Evolutionary conservation across 2,329 filamentous ascomycete genomes (phyloP).

Genomic region (Fusarium phyllophilum): DNA sequence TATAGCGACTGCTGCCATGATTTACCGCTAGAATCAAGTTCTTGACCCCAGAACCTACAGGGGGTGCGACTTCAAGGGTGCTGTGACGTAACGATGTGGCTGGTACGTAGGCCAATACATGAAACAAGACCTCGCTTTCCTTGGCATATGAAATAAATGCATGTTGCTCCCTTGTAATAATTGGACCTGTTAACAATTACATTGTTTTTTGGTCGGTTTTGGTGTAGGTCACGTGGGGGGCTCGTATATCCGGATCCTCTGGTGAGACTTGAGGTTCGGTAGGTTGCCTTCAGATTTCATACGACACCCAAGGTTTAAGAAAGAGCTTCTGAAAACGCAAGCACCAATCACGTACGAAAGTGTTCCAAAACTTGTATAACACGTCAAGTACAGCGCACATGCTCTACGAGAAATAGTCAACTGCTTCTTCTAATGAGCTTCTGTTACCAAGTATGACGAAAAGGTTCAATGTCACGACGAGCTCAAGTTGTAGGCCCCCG

Average conservation of each 20-base stretch:
- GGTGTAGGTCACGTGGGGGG: not conserved
- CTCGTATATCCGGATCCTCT: not conserved
- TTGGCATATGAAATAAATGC: not conserved
- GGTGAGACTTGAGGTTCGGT: not conserved
- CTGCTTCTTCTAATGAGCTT: not conserved
- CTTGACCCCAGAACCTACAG: not conserved
- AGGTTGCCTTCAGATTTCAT: not conserved
- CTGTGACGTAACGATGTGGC: constrained; percentile 18
- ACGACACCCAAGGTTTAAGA: not conserved
- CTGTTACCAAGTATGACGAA: not conserved
- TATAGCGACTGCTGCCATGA: constrained; percentile 28
- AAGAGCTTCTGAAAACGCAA: not conserved
- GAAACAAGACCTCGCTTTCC: not conserved
- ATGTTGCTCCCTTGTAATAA: not conserved
- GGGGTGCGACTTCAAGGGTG: not conserved
- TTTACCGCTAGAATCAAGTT: constrained; percentile 18
- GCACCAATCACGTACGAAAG: not conserved
- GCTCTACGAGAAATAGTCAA: not conserved
- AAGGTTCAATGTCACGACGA: not conserved
- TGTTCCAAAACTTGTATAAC: not conserved
- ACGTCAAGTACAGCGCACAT: no score
- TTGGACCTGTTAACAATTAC: not conserved
- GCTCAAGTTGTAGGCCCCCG: not conserved
- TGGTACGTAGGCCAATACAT: not conserved
- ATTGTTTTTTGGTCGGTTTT: not conserved